Evolutionary conservation across 2,329 filamentous ascomycete species (phyloP).

Genomic region (Amauroascus niger): DNA sequence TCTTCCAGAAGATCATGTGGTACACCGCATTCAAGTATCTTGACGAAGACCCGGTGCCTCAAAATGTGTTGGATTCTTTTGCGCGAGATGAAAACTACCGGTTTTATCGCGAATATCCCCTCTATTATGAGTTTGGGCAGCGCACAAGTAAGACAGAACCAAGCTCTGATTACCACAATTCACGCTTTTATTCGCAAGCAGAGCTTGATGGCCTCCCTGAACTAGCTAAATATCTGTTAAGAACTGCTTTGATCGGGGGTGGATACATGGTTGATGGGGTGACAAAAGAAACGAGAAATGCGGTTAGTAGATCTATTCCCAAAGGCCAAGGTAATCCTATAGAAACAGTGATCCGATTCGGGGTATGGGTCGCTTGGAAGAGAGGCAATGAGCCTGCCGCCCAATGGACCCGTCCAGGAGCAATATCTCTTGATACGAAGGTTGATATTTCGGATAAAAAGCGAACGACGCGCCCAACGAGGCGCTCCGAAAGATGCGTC

Average conservation of each 20-base stretch:
- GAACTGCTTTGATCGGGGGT: slow-evolving; percentile 52
- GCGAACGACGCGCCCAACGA: slow-evolving; percentile 45
- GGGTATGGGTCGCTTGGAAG: slow-evolving; percentile 59
- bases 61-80: slow-evolving; percentile 46
- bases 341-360: slow-evolving; percentile 51
- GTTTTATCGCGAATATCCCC: slow-evolving; percentile 47
- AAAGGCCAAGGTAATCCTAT: slow-evolving; percentile 53
- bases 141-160: slow-evolving; percentile 43
- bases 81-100: slow-evolving; percentile 43
- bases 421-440: slow-evolving; percentile 42
- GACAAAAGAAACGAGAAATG: slow-evolving; percentile 48
- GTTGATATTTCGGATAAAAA: slow-evolving; percentile 46
- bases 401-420: slow-evolving; percentile 52
- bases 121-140: slow-evolving; percentile 51
- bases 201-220: slow-evolving; percentile 53
- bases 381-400: slow-evolving; percentile 54
- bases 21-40: slow-evolving; percentile 56
- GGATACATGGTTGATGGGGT: slow-evolving; percentile 52
- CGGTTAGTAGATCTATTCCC: slow-evolving; percentile 53
- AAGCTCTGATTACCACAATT: slow-evolving; percentile 48
- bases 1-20: slow-evolving; percentile 62
- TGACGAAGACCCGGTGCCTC: slow-evolving; percentile 53
- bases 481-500: slow-evolving; percentile 47
- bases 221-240: slow-evolving; percentile 51
- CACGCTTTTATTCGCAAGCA: slow-evolving; percentile 53